Evolutionary conservation across 2,329 filamentous ascomycete genomes (phyloP).

Genomic region (Calonectria pteridis): DNA sequence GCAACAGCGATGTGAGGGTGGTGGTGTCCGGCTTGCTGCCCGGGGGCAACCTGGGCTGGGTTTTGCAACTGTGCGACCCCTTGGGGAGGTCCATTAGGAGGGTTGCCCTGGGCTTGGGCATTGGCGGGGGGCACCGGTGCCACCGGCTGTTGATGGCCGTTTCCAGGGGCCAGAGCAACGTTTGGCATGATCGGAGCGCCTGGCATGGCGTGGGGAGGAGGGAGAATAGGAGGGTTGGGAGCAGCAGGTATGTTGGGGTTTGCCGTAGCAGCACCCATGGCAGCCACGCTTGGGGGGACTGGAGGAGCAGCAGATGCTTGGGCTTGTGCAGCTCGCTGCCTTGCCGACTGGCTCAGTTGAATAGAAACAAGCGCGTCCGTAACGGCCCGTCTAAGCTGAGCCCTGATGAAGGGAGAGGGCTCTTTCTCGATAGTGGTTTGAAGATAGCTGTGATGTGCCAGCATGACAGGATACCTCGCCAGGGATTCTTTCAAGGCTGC

Average conservation of each 20-base stretch:
- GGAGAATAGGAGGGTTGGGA: background rate
- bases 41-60: background rate
- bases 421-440: conserved; percentile 66
- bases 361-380: conserved; percentile 59
- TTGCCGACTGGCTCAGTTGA: conserved; percentile 58
- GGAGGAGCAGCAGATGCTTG: background rate
- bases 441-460: conserved; percentile 62
- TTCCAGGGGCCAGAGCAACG: conserved; percentile 3
- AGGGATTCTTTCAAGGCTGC: conserved; percentile 61
- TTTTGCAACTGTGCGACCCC: conserved; percentile 28
- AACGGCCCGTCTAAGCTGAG: conserved; percentile 64
- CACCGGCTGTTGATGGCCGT: background rate
- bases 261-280: conserved; percentile 10
- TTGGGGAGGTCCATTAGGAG: conserved; percentile 34
- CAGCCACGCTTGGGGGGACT: background rate
- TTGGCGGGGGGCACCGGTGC: conserved; percentile 30
- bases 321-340: conserved; percentile 36
- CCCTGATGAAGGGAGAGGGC: conserved; percentile 59
- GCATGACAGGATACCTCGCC: conserved; percentile 60
- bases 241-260: background rate
- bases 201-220: background rate
- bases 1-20: conserved; percentile 61
- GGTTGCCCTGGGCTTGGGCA: conserved; percentile 35
- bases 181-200: conserved; percentile 2
- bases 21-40: conserved; percentile 37